Evolutionary conservation across 2,329 filamentous ascomycete species (phyloP).

Genomic region (Pseudogymnoascus sp.): DNA sequence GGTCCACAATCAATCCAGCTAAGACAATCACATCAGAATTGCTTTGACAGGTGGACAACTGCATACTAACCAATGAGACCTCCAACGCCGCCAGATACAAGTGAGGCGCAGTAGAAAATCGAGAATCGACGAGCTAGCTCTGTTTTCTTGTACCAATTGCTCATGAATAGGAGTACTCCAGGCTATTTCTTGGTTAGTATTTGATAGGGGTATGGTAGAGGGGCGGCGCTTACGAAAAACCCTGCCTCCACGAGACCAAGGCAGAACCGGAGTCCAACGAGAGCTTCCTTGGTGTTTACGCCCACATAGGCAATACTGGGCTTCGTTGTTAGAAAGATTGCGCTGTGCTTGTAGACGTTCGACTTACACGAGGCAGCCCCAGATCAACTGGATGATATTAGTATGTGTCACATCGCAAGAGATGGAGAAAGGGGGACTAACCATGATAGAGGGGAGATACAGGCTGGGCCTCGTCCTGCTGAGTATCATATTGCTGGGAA

Average conservation of each 20-base stretch:
- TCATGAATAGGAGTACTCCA: conserved; percentile 40
- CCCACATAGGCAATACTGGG: conserved; percentile 40
- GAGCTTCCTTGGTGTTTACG: conserved; percentile 31
- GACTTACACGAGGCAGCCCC: not conserved
- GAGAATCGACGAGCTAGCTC: conserved; percentile 47
- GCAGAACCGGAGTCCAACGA: conserved; percentile 32
- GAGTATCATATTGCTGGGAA: conserved; percentile 6
- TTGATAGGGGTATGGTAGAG: not conserved
- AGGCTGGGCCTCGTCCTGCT: conserved; percentile 17
- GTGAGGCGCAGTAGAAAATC: conserved; percentile 46
- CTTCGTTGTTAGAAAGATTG: conserved; percentile 27
- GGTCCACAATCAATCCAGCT: conserved; percentile 16
- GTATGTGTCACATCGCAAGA: conserved; percentile 12
- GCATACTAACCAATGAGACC: conserved; percentile 24
- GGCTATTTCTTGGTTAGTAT: not conserved
- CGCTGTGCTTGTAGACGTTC: not conserved
- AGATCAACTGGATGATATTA: not conserved
- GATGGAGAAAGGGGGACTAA: conserved; percentile 19
- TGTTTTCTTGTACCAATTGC: conserved; percentile 45
- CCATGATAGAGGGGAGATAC: conserved; percentile 42
- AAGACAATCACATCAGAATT: not conserved
- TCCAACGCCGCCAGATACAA: conserved; percentile 42
- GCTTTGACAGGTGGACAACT: not conserved
- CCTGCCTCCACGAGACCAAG: conserved; percentile 33
- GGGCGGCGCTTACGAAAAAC: not conserved